Conservation (phyloP, 1,284 basidiomycete species). For the Malassezia japonica region DNA sequence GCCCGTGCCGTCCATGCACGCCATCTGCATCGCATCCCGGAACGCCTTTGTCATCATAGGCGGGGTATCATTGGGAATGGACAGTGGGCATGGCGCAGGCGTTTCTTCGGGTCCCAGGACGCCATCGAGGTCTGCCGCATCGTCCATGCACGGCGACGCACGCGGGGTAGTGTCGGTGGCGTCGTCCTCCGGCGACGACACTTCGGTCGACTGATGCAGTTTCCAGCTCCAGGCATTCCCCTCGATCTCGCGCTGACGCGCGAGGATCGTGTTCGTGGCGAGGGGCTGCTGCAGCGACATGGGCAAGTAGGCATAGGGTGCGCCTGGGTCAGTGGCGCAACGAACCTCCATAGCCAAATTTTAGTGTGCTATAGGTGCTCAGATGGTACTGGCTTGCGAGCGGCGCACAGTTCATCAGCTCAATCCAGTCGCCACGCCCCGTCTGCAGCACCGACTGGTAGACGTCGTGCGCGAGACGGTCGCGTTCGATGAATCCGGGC, state of each 20-base stretch:
- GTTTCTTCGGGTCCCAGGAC: too few relatives aligned
- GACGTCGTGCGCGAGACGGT: slow-evolving; percentile 26
- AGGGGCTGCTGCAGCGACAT: slow-evolving; percentile 38
- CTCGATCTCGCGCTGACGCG: slow-evolving; percentile 28
- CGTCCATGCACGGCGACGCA: too few relatives aligned
- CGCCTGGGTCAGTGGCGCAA: slow-evolving; percentile 15
- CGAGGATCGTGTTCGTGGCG: slow-evolving; percentile 22
- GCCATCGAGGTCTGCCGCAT: too few relatives aligned
- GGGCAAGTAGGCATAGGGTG: slow-evolving; percentile 42
- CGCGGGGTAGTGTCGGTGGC: neutral
- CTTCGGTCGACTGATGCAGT: neutral
- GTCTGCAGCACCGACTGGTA: slow-evolving; percentile 22
- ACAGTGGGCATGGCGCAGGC: too few relatives aligned
- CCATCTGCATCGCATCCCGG: neutral
- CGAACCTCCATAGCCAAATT: slow-evolving; percentile 28
- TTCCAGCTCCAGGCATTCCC: slow-evolving; percentile 20
- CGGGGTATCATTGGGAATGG: neutral
- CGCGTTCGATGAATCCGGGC: slow-evolving; percentile 13
- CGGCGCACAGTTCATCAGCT: slow-evolving; percentile 33
- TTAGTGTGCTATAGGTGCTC: slow-evolving; percentile 35
- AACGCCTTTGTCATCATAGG: neutral
- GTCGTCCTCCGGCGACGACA: slow-evolving; percentile 5
- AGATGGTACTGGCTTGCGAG: slow-evolving; percentile 45
- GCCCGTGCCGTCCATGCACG: slow-evolving; percentile 6
- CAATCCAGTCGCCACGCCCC: slow-evolving; percentile 32